A percentile compares a stretch with the other conserved stretches of the same genome.
Conservation (phyloP, 495 filamentous ascomycete species). For the Hypoxylon cercidicola region DNA sequence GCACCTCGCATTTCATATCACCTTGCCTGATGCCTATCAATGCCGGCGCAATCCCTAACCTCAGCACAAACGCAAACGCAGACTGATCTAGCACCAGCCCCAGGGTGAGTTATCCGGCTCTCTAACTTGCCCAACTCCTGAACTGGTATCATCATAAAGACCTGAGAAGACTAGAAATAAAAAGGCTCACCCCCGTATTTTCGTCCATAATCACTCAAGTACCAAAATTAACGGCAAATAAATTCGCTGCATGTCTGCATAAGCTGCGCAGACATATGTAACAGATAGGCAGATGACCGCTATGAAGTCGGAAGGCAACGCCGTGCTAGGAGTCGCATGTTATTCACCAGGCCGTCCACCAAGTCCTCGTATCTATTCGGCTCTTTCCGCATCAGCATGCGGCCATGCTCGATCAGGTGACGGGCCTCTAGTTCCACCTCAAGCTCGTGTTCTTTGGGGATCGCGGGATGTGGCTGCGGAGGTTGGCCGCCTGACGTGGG, state of each 20-base stretch:
- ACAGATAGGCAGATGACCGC: not conserved
- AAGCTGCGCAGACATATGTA: no score
- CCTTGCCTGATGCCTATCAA: conserved; percentile 3
- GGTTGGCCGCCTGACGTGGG: conserved; percentile 42
- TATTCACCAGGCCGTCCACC: conserved; percentile 85
- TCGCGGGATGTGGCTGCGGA: conserved; percentile 23
- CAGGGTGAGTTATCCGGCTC: no score
- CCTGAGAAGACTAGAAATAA: no score
- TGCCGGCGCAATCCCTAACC: not conserved
- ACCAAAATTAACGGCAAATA: not conserved
- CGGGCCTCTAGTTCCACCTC: conserved; percentile 82
- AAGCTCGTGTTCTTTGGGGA: conserved; percentile 83
- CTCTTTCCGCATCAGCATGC: conserved; percentile 64
- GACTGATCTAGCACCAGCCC: no score
- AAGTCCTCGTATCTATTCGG: conserved; percentile 77
- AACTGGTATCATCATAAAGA: no score
- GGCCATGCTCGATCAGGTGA: conserved; percentile 75
- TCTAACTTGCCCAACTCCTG: no score
- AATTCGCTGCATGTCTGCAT: not conserved
- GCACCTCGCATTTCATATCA: conserved; percentile 17
- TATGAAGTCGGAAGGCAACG: conserved; percentile 25
- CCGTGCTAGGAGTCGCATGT: conserved; percentile 76
- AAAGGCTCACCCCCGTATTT: no score
- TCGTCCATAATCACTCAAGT: no score
- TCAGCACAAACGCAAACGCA: not conserved